Conservation (phyloP, 2,329 filamentous ascomycete genomes). For the Pyrenochaeta sp. region DNA sequence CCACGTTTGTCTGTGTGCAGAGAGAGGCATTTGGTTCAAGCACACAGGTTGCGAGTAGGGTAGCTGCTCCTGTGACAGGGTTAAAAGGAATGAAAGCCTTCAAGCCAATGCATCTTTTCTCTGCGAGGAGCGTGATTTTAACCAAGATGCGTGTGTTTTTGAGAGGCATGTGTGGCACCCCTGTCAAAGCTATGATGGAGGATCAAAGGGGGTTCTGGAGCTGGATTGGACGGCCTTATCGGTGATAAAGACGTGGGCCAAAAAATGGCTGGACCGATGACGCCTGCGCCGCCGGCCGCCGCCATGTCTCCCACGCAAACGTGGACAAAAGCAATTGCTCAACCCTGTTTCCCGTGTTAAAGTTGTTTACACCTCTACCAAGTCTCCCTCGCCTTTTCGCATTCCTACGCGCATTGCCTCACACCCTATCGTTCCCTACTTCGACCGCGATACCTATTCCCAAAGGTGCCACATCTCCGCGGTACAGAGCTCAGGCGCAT, state of each 20-base stretch:
- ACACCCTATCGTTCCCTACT: background rate
- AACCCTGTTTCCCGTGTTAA: conserved; percentile 3
- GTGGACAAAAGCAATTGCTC: conserved; percentile 18
- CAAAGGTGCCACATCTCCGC: conserved; percentile 1
- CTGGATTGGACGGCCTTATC: no score
- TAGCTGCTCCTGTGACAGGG: conserved; percentile 24
- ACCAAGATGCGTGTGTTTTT: conserved; percentile 1
- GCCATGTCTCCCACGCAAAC: conserved; percentile 20
- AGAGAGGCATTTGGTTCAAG: conserved; percentile 7
- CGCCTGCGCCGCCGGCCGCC: conserved; percentile 15
- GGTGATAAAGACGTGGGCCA: conserved; percentile 16
- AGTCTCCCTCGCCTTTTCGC: background rate
- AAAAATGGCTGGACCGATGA: conserved; percentile 10
- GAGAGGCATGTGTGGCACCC: conserved; percentile 3
- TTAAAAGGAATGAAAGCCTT: conserved; percentile 6
- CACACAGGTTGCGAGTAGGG: conserved; percentile 25
- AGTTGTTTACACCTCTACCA: background rate
- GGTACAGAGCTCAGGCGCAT: conserved; percentile 14
- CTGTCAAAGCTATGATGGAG: no score
- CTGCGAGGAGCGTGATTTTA: background rate
- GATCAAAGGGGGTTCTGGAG: no score
- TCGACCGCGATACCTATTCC: conserved; percentile 2
- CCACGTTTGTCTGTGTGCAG: conserved; percentile 8
- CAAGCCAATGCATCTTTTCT: background rate
- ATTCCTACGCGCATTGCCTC: conserved; percentile 6